Evolutionary conservation across 768 basidiomycete genomes (phyloP).

Genomic region (Lactarius hatsudake): DNA sequence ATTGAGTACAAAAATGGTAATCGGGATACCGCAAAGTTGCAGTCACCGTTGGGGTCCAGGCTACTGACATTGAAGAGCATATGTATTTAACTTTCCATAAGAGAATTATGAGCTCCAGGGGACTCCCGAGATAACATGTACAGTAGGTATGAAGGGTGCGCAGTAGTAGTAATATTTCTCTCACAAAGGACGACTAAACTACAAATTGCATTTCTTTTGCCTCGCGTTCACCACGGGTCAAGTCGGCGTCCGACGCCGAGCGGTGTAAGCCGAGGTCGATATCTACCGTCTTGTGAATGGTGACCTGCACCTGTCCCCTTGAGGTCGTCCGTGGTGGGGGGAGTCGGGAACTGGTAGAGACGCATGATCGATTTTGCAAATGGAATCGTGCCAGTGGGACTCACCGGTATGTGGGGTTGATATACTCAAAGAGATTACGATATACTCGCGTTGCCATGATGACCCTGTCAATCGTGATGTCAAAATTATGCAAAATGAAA

Average conservation of each 20-base stretch:
- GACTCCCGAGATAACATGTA: too few relatives aligned
- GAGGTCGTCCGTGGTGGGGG: not conserved
- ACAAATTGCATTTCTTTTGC: slow-evolving; percentile 11
- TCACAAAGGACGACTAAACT: not conserved
- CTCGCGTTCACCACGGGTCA: slow-evolving; percentile 11
- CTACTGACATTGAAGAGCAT: too few relatives aligned
- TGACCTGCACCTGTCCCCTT: not conserved
- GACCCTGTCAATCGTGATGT: not conserved
- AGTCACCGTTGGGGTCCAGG: too few relatives aligned
- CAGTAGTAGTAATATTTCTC: not conserved
- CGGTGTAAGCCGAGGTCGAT: not conserved
- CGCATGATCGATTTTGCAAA: not conserved
- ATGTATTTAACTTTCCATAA: too few relatives aligned
- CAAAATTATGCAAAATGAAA: not conserved
- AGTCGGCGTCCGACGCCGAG: not conserved
- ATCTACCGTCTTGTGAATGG: slow-evolving; percentile 12
- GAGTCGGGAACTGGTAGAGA: not conserved
- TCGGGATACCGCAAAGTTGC: too few relatives aligned
- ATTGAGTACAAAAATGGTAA: too few relatives aligned
- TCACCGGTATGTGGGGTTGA: slow-evolving; percentile 4
- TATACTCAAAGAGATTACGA: slow-evolving; percentile 16
- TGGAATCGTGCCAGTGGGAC: not conserved
- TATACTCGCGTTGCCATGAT: slow-evolving; percentile 14
- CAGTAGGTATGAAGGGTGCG: not conserved
- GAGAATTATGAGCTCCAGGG: too few relatives aligned